Percentiles rank a stretch among this genome's conserved stretches.
phyloP scores from a whole-genome alignment of 2,329 filamentous ascomycete species.

The Lithohypha guttulata region DNA sequence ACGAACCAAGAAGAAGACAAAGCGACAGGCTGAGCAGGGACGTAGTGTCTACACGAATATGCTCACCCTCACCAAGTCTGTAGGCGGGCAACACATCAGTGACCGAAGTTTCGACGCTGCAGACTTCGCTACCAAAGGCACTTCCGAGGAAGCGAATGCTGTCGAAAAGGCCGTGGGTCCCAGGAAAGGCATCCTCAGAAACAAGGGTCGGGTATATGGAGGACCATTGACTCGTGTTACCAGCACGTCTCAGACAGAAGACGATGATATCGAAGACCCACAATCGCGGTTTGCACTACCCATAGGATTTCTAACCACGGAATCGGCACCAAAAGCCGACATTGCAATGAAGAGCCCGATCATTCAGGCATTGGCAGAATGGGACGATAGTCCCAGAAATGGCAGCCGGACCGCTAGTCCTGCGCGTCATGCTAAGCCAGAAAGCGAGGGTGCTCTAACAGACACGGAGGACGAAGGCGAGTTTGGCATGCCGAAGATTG shows the following conservation, averaged over 20 bases:
- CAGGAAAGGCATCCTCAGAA: slow-evolving; percentile 21
- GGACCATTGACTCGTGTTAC: slow-evolving; percentile 17
- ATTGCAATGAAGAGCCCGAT: slow-evolving; percentile 20
- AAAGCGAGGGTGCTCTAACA: slow-evolving; percentile 8
- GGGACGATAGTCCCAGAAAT: slow-evolving; percentile 9
- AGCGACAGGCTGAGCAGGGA: slow-evolving; percentile 65
- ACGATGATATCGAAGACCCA: slow-evolving; percentile 18
- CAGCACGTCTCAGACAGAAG: slow-evolving; percentile 15
- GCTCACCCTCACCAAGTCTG: slow-evolving; percentile 51
- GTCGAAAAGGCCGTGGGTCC: slow-evolving; percentile 41
- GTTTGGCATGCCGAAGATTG: slow-evolving; percentile 8
- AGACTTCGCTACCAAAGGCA: slow-evolving; percentile 27
- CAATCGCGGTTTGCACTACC: slow-evolving; percentile 18
- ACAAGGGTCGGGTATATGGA: slow-evolving; percentile 14
- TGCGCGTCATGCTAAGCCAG: neutral
- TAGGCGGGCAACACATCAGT: slow-evolving; percentile 41
- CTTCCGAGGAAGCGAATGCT: slow-evolving; percentile 37
- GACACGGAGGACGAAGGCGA: slow-evolving; percentile 8
- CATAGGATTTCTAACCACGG: slow-evolving; percentile 20
- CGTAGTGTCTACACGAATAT: slow-evolving; percentile 70
- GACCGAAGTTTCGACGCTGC: slow-evolving; percentile 33
- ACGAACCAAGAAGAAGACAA: slow-evolving; percentile 79
- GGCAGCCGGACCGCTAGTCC: slow-evolving; percentile 1
- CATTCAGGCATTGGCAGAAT: slow-evolving; percentile 18
- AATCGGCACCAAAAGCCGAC: slow-evolving; percentile 17